Evolutionary conservation across 2,329 filamentous ascomycete genomes (phyloP), one percentile per base, ranked within the genome.

Genomic region (Dactylellina sp.): DNA sequence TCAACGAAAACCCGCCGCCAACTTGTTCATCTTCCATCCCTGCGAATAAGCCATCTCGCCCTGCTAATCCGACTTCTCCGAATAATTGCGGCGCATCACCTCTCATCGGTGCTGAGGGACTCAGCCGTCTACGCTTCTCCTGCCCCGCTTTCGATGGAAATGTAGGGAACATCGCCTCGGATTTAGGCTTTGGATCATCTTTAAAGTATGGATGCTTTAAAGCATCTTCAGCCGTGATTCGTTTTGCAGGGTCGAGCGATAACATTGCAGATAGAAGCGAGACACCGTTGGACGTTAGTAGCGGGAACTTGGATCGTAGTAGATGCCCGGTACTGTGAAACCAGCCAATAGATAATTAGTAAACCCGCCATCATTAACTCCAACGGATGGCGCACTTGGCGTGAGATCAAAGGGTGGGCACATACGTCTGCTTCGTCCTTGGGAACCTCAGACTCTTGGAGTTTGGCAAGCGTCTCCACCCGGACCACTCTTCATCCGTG

Each of bases 71-170:
- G 35, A 77, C 80, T 56, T 82, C 83, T 70, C 81, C 80, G 18
- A 77, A 77, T 24, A 86, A 78, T 76, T 80, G 81, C 1, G 87
- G 87, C 66, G 86, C 87, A 56, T 90, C 88, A 0, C 93, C 93
- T 32, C 94, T 85, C 40, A 86, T 87, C 0, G 95, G 95, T 5
- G 95, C 95, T 80, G 93, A 89, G 0, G 95, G 95, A 76, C 89
- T 93, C 72, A 89, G 88, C 71, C 87, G 84, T 76, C 91, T 84
- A 77, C 93, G 84, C 79, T 89, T 90, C 84, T 99, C 95, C 84
- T 95, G 91, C 0, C 93, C 92, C 0, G 95, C 95, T 81, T 96
- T 97, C 78, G 91, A 95, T 0, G 95, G 95, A 80, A 98, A 99
- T 0, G 95, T 98, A 1, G 95, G 95, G 80, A 99, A 98, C 89